Evolutionary conservation across 2,329 filamentous ascomycete genomes (phyloP), one percentile per base, ranked within the genome.

Genomic region (Talaromyces sp.): DNA sequence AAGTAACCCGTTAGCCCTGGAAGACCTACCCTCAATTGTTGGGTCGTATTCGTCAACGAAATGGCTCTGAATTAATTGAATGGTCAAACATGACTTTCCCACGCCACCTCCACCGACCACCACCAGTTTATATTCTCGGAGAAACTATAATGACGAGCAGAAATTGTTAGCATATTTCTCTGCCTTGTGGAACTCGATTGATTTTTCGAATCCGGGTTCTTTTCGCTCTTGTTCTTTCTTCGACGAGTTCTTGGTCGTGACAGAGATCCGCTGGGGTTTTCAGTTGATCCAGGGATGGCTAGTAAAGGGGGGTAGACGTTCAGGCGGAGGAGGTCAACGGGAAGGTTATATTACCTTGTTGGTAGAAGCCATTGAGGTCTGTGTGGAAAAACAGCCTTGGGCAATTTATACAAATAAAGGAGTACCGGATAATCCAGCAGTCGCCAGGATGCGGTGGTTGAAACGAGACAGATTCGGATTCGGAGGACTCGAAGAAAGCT

Each of bases 41-140:
- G 94, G 94, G 77, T 99, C 94, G 77, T 99, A 99, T 78, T 97
- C 94, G 77, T 97, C 94, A 73, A 97, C 93, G 80, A 99, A 99
- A 76, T 99, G 94, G 76, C 89, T 93, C 79, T 92, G 88, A 70
- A 90, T 91, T 77, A 93, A 85, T 81, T 97, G 94, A 72, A 99
- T 97, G 60, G 94, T 97, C 81, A 99, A 84, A 80, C 94, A 97
- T 62, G 93, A 97, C 83, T 99, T 99, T 80, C 94, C 94, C 65
- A 99, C 94, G 76, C 94, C 94, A 83, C 94, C 94, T 70, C 95
- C 94, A 69, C 94, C 94, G 65, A 99, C 92, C 62, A 97, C 94
- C 62, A 99, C 94, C 78, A 96, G 79, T 80, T 96, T 96, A 78
- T 96, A 96, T 80, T 94, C 89, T 84, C 89, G 83, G 74, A 93